These are phyloP conservation scores for Annona cherimola DNA, from an alignment of 164 flowering plant species.

Conservation along the genomic window DNA sequence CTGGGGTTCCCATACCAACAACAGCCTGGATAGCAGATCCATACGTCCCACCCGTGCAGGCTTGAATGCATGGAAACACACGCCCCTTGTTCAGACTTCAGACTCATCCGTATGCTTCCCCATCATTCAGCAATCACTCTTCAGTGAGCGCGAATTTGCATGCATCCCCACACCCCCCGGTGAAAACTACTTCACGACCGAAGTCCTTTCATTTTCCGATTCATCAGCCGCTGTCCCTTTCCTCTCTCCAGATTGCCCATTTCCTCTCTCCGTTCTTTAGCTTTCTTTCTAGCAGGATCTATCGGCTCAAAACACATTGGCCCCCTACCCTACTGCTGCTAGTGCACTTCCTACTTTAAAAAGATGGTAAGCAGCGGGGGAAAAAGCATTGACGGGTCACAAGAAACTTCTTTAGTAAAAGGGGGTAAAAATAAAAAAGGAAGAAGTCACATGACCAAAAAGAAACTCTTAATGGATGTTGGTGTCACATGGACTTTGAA, in stretches of 20 bases:
- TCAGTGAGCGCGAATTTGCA: background rate
- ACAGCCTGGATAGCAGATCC: background rate
- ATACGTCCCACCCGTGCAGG: background rate
- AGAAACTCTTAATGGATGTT: background rate
- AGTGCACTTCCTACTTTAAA: constrained; percentile 1
- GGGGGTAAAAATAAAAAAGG: background rate
- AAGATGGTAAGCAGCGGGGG: background rate
- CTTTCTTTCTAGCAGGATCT: background rate
- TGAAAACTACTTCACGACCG: background rate
- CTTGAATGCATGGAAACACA: background rate
- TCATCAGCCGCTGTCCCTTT: background rate
- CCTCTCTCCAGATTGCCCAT: background rate
- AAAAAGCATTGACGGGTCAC: background rate
- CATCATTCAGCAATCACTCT: background rate
- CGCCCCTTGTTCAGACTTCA: background rate
- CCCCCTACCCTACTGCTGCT: background rate
- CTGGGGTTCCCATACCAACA: too few relatives aligned
- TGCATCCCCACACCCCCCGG: background rate
- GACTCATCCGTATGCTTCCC: background rate
- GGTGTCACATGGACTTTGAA: constrained; percentile 3
- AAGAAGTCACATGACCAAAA: constrained; percentile 5
- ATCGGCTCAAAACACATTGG: background rate
- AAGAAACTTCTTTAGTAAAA: background rate
- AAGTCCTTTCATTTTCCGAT: background rate
- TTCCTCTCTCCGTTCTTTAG: background rate